Evolutionary conservation across 2,329 filamentous ascomycete species (phyloP), one percentile per base, ranked within the genome.

Genomic region (Colletotrichum plurivorum): DNA sequence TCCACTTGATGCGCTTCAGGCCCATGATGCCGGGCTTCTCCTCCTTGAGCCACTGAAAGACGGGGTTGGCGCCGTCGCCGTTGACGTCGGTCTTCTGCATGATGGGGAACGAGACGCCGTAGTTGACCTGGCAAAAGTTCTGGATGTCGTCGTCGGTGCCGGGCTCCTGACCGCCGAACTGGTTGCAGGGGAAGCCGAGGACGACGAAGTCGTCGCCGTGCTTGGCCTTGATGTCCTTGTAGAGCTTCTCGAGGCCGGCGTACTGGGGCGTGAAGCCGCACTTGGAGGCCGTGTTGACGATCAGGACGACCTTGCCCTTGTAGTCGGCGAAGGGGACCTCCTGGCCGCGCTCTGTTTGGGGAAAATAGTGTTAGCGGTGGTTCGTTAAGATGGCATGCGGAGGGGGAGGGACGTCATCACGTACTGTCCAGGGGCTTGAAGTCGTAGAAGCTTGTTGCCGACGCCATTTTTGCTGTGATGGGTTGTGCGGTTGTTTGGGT

Each of bases 181-280:
- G 96, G 88, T 98, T 99, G 91, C 95, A 98, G 67, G 96, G 96
- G 85, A 99, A 98, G 76, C 95, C 96, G 78, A 99, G 88, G 83
- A 99, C 90, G 77, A 90, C 87, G 80, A 99, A 96, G 77, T 94
- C 88, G 73, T 94, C 90, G 39, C 81, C 88, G 85, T 97, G 85
- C 77, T 89, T 86, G 73, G 85, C 85, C 75, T 89, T 90, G 78
- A 98, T 76, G 67, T 85, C 83, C 81, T 97, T 93, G 89, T 97
- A 97, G 72, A 99, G 89, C 77, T 89, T 92, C 85, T 99, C 95
- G 59, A 99, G 93, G 39, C 93, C 94, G 72, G 89, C 91, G 83
- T 96, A 98, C 84, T 99, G 96, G 13, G 94, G 94, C 3, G 96
- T 98, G 89, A 98, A 98, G 81, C 96, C 95, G 87, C 96, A 99